These are phyloP conservation scores for Scedosporium aurantiacum DNA, from an alignment of 2,329 filamentous ascomycete genomes.

Conservation along the genomic window DNA sequence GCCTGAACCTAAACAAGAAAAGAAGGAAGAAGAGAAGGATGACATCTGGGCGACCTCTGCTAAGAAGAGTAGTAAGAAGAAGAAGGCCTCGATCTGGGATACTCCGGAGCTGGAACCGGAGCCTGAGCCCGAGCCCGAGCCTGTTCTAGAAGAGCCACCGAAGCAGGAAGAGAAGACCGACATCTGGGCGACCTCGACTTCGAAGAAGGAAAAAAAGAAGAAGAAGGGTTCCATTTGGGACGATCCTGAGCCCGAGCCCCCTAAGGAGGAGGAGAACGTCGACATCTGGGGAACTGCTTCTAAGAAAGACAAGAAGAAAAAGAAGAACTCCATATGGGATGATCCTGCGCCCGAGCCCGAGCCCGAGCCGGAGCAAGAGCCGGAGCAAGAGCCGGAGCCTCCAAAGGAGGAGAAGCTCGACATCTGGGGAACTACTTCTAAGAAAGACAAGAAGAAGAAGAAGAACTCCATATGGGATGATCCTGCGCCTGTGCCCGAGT, in stretches of 20 bases:
- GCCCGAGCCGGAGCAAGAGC: background rate
- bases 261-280: constrained; percentile 12
- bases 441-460: constrained; percentile 20
- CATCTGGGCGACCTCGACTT: constrained; percentile 11
- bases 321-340: constrained; percentile 10
- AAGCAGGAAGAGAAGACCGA: constrained; percentile 9
- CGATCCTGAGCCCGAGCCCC: constrained; percentile 7
- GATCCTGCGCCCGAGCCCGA: background rate
- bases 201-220: constrained; percentile 21
- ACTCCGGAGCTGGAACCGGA: constrained; percentile 13
- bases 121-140: constrained; percentile 13
- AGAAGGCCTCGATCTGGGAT: constrained; percentile 10
- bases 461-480: constrained; percentile 16
- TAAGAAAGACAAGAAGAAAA: constrained; percentile 8
- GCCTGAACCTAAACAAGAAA: constrained; percentile 3
- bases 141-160: constrained; percentile 10
- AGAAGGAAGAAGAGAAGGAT: constrained; percentile 1
- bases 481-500: constrained; percentile 7
- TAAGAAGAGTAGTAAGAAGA: constrained; percentile 25
- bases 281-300: constrained; percentile 10
- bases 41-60: constrained; percentile 19
- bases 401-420: constrained; percentile 8
- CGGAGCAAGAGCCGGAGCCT: background rate
- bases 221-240: constrained; percentile 17
- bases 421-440: constrained; percentile 12